Conservation (phyloP, 179 eudicot species). For the Gypsophila paniculata region DNA sequence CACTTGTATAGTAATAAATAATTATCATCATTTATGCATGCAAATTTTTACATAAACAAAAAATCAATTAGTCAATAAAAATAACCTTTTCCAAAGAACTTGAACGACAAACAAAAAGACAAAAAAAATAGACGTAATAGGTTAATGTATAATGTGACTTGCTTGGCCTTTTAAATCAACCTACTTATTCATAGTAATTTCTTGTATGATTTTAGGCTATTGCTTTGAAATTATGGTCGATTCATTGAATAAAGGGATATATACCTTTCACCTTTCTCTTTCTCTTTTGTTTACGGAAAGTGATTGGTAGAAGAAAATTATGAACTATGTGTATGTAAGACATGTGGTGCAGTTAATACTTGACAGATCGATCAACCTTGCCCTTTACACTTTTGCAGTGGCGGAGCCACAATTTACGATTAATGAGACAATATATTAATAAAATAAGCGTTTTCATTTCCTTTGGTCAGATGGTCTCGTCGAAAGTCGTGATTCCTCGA, state of each 20-base stretch:
- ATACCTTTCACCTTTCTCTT: conserved; percentile 8
- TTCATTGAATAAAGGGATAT: neutral
- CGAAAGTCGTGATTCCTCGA: no score
- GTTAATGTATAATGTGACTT: conserved; percentile 8
- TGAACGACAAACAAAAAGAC: neutral
- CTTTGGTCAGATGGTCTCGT: no score
- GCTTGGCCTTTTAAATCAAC: conserved; percentile 9
- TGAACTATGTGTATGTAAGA: neutral
- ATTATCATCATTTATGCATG: no score
- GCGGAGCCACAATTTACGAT: no score
- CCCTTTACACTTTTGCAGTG: neutral
- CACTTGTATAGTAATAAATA: no score
- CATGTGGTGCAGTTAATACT: neutral
- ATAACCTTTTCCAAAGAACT: neutral
- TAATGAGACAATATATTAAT: no score
- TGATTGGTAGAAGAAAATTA: neutral
- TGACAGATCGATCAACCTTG: neutral
- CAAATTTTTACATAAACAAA: no score
- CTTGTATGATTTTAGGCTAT: neutral
- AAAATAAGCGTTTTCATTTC: no score
- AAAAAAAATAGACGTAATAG: neutral
- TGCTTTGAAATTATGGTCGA: neutral
- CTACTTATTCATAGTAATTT: neutral
- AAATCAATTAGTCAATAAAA: conserved; percentile 4
- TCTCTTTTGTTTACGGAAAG: neutral